These are phyloP conservation scores for Lasiosphaeria miniovina DNA, from an alignment of 495 filamentous ascomycete species.

Conservation along the genomic window DNA sequence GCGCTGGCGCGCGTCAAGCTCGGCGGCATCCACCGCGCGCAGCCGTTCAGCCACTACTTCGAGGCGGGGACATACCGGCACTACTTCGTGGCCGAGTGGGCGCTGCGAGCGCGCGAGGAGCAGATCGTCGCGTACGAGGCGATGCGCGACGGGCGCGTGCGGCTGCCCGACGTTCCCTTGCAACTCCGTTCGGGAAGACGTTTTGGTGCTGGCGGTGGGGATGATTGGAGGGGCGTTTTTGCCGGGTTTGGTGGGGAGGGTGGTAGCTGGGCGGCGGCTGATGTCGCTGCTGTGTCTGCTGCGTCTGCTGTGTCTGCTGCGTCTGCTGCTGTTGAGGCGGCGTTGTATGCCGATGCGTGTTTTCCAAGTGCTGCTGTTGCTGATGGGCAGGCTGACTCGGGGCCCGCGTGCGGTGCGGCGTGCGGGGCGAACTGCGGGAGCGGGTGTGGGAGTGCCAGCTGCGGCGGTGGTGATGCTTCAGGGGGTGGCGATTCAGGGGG, in stretches of 20 bases:
- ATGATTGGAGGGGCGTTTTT: not conserved
- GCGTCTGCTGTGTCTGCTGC: not conserved
- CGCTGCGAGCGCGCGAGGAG: not conserved
- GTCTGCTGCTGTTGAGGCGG: not conserved
- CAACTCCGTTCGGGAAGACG: not conserved
- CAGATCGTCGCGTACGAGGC: not conserved
- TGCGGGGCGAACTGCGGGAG: not conserved
- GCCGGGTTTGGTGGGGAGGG: not conserved
- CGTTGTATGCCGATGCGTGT: not conserved
- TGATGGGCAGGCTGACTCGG: not conserved
- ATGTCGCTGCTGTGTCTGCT: not conserved
- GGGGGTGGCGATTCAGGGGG: not conserved
- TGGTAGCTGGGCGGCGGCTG: not conserved
- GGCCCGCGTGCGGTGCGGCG: not conserved
- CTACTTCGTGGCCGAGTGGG: conserved; percentile 36
- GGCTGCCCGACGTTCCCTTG: not conserved
- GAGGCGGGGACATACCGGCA: conserved; percentile 29
- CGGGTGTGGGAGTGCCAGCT: not conserved
- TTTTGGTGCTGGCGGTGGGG: not conserved
- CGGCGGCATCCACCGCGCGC: conserved; percentile 46
- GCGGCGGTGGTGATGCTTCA: not conserved
- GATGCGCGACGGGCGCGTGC: not conserved
- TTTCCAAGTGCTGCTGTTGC: not conserved
- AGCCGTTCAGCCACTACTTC: conserved; percentile 38
- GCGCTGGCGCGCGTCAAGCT: conserved; percentile 26